Evolutionary conservation across 352 stramenopile genomes (phyloP).

Genomic region (Phytophthora idaei): DNA sequence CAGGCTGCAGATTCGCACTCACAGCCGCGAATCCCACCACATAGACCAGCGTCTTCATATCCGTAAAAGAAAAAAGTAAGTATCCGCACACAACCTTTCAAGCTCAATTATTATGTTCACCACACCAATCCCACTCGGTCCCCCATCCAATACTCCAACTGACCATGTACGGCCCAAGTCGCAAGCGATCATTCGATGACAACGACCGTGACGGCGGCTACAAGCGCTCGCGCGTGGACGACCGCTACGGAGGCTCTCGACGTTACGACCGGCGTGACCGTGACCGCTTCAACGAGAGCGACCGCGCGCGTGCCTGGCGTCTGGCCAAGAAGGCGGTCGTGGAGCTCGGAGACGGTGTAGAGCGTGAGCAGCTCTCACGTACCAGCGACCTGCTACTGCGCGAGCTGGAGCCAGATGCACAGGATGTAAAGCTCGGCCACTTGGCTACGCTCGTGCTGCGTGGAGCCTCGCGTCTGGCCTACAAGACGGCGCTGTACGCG

Average conservation of each 20-base stretch:
- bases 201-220: slow-evolving; percentile 49
- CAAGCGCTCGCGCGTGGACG: slow-evolving; percentile 69
- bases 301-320: slow-evolving; percentile 70
- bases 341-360: slow-evolving; percentile 66
- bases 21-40: not conserved
- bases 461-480: slow-evolving; percentile 51
- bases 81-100: slow-evolving; percentile 7
- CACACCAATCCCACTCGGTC: slow-evolving; percentile 8
- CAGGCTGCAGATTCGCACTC: slow-evolving; percentile 8
- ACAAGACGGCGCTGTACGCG: slow-evolving; percentile 79
- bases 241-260: slow-evolving; percentile 32
- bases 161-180: slow-evolving; percentile 41
- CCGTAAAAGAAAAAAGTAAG: not conserved
- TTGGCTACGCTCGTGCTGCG: slow-evolving; percentile 64
- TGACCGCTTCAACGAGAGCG: slow-evolving; percentile 58
- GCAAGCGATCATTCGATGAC: slow-evolving; percentile 74
- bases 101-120: not conserved
- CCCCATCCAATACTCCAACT: slow-evolving; percentile 1
- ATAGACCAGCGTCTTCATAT: not conserved
- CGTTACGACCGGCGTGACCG: slow-evolving; percentile 45
- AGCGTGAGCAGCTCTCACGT: slow-evolving; percentile 58
- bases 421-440: slow-evolving; percentile 63
- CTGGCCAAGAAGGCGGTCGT: slow-evolving; percentile 78
- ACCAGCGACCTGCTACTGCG: slow-evolving; percentile 46
- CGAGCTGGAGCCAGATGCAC: slow-evolving; percentile 61